These are phyloP conservation scores for Proliferodiscus dingleyae DNA, from an alignment of 2,329 filamentous ascomycete species.

Conservation along the genomic window DNA sequence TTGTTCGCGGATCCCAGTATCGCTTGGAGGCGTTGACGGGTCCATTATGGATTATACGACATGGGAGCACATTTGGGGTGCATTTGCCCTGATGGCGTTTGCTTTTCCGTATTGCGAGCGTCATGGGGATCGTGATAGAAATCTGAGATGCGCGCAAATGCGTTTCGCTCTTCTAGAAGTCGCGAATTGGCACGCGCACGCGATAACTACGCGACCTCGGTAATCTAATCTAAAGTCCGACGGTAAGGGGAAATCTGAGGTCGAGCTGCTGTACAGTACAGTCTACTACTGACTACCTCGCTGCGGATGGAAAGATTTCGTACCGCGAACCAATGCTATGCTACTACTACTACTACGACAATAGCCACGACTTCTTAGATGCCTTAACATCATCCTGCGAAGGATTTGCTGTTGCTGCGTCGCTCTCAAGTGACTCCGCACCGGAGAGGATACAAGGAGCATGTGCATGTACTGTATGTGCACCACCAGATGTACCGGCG, in stretches of 20 bases:
- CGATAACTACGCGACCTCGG: too few relatives aligned
- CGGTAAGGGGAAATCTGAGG: too few relatives aligned
- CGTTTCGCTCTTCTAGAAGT: not conserved
- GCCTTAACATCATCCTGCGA: too few relatives aligned
- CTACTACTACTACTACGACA: not conserved
- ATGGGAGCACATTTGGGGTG: constrained; percentile 68
- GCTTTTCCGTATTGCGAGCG: constrained; percentile 28
- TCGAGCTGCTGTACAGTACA: not conserved
- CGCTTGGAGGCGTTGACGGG: constrained; percentile 56
- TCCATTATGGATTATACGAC: constrained; percentile 74
- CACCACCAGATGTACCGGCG: too few relatives aligned
- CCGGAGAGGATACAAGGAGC: too few relatives aligned
- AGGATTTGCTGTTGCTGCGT: too few relatives aligned
- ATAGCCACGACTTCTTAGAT: too few relatives aligned
- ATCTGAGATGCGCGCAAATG: not conserved
- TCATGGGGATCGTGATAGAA: constrained; percentile 7
- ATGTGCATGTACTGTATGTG: too few relatives aligned
- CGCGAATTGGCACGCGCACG: not conserved
- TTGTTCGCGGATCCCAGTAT: constrained; percentile 64
- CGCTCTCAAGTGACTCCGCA: too few relatives aligned
- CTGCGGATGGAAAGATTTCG: not conserved
- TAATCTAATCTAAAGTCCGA: too few relatives aligned
- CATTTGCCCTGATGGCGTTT: constrained; percentile 26
- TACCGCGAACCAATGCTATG: not conserved
- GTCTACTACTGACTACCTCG: not conserved